Conservation (phyloP, 345 rosid species). For the Pelargonium nanum region DNA sequence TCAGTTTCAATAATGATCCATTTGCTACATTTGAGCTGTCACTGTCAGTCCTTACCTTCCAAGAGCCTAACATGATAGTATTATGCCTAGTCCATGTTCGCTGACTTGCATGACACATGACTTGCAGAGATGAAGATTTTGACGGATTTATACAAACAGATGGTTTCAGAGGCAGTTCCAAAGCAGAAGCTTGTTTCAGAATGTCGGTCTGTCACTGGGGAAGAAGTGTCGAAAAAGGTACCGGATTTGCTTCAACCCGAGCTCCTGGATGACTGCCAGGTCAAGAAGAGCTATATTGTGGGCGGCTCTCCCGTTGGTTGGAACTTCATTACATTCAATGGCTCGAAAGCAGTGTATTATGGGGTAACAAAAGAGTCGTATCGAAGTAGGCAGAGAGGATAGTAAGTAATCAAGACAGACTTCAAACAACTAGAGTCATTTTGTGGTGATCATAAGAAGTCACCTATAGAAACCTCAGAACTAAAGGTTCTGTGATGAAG, state of each 20-base stretch:
- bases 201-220: conserved; percentile 22
- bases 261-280: conserved; percentile 30
- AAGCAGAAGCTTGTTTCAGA: conserved; percentile 10
- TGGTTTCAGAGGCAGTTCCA: conserved; percentile 27
- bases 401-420: background rate
- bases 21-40: too few relatives aligned
- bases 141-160: conserved; percentile 47
- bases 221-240: conserved; percentile 24
- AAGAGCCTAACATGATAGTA: too few relatives aligned
- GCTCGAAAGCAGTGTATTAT: conserved; percentile 42
- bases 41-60: too few relatives aligned
- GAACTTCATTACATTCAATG: conserved; percentile 57
- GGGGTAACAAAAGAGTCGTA: conserved; percentile 71
- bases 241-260: conserved; percentile 14
- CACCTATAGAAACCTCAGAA: too few relatives aligned
- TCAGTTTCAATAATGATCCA: too few relatives aligned
- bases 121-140: conserved; percentile 54
- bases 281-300: conserved; percentile 25
- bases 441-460: too few relatives aligned
- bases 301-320: conserved; percentile 95
- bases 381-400: conserved; percentile 14
- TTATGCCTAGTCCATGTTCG: background rate
- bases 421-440: too few relatives aligned
- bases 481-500: too few relatives aligned
- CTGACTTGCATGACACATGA: background rate